Evolutionary conservation across 1,139 yeast genomes (phyloP).

Genomic region (Candida freyschussii): DNA sequence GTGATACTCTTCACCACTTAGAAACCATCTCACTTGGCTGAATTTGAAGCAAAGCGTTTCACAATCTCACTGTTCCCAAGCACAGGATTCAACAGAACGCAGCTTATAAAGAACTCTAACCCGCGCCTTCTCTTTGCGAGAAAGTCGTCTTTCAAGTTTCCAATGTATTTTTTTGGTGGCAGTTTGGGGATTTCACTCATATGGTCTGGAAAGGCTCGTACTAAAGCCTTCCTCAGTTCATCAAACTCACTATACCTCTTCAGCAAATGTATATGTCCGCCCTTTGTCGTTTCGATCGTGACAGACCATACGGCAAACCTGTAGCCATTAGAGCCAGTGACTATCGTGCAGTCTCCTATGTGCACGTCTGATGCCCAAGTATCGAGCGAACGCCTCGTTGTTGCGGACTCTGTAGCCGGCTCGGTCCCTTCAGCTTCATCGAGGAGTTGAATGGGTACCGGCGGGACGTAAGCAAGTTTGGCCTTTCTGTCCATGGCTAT

Average conservation of each 20-base stretch:
- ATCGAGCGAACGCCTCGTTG: background rate
- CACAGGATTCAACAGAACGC: conserved; percentile 62
- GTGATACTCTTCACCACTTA: background rate
- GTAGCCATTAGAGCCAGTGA: conserved; percentile 32
- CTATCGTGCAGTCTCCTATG: conserved; percentile 36
- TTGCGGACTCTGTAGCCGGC: conserved; percentile 2
- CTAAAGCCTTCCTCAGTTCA: conserved; percentile 40
- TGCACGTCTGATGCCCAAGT: conserved; percentile 37
- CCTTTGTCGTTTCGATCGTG: conserved; percentile 29
- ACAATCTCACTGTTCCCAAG: conserved; percentile 45
- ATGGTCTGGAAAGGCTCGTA: conserved; percentile 35
- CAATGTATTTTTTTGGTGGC: conserved; percentile 61
- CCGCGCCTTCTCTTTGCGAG: conserved; percentile 60
- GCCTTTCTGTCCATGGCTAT: conserved; percentile 2
- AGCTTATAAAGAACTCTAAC: conserved; percentile 67
- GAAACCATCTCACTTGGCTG: background rate
- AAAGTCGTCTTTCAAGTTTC: conserved; percentile 51
- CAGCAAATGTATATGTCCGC: conserved; percentile 44
- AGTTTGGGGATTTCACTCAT: conserved; percentile 49
- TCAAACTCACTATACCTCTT: conserved; percentile 67
- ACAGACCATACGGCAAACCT: conserved; percentile 39
- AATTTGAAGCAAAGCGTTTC: conserved; percentile 40
- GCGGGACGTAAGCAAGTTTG: conserved; percentile 23
- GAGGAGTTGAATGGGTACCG: conserved; percentile 27
- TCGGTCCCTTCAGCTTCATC: conserved; percentile 20